These are phyloP conservation scores for Phytophthora niederhauseri DNA, from an alignment of 352 stramenopile genomes.

Conservation along the genomic window DNA sequence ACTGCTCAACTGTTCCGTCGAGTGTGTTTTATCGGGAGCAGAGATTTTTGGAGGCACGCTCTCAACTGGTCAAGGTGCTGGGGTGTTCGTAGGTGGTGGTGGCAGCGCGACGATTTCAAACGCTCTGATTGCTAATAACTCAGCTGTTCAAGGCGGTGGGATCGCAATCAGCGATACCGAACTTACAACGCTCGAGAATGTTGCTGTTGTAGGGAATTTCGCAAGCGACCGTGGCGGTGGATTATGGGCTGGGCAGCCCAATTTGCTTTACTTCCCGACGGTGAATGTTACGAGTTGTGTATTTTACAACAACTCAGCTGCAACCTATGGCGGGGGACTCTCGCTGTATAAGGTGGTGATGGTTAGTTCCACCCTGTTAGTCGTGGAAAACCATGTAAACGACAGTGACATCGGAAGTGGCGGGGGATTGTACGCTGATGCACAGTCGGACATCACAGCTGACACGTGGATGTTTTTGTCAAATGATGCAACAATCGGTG, in stretches of 20 bases:
- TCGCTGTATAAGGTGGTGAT: slow-evolving; percentile 19
- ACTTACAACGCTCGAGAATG: slow-evolving; percentile 22
- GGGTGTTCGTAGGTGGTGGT: slow-evolving; percentile 36
- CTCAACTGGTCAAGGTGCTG: slow-evolving; percentile 30
- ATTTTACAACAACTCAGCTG: slow-evolving; percentile 56
- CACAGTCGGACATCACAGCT: slow-evolving; percentile 6
- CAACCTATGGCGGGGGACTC: slow-evolving; percentile 31
- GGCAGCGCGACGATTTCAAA: slow-evolving; percentile 29
- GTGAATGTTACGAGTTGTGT: slow-evolving; percentile 21
- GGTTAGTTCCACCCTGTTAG: slow-evolving; percentile 20
- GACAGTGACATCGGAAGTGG: slow-evolving; percentile 30
- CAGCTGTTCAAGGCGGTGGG: slow-evolving; percentile 36
- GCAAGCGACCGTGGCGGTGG: slow-evolving; percentile 34
- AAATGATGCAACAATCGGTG: slow-evolving; percentile 39
- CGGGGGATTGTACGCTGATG: slow-evolving; percentile 32
- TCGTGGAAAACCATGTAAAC: slow-evolving; percentile 43
- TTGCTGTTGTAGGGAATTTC: slow-evolving; percentile 32
- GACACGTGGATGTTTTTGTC: slow-evolving; percentile 40
- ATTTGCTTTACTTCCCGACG: slow-evolving; percentile 3
- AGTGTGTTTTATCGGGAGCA: slow-evolving; percentile 31
- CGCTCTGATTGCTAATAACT: slow-evolving; percentile 34
- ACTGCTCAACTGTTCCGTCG: slow-evolving; percentile 25
- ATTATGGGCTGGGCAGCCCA: slow-evolving; percentile 20
- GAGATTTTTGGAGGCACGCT: slow-evolving; percentile 33
- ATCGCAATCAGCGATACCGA: slow-evolving; percentile 31